These are phyloP conservation scores for Scedosporium boydii DNA, from an alignment of 2,329 filamentous ascomycete genomes.

Conservation along the genomic window DNA sequence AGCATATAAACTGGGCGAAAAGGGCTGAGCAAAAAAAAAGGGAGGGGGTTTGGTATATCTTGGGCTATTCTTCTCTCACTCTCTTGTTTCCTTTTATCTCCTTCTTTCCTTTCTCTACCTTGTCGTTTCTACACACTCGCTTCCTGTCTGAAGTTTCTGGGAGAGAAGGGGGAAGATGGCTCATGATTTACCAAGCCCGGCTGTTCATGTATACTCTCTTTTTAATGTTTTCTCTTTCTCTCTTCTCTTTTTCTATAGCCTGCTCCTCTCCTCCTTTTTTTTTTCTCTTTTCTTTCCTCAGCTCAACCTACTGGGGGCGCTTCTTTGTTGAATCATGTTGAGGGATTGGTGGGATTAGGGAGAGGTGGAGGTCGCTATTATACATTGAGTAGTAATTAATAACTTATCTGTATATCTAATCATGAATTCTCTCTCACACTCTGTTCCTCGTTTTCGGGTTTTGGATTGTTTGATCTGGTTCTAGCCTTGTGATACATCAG, in stretches of 20 bases:
- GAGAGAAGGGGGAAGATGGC: neutral
- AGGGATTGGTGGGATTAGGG: neutral
- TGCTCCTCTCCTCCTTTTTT: neutral
- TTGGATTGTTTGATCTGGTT: no score
- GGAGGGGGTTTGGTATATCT: neutral
- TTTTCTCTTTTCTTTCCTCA: neutral
- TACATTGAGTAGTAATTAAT: neutral
- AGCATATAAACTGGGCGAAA: neutral
- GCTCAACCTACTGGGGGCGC: neutral
- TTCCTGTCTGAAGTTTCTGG: neutral
- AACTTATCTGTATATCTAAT: neutral
- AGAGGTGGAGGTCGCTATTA: neutral
- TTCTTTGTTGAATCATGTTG: neutral
- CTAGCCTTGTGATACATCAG: neutral
- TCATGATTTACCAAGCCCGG: neutral
- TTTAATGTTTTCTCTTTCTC: constrained; percentile 1
- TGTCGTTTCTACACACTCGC: neutral
- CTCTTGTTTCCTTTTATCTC: constrained; percentile 3
- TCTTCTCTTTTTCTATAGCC: neutral
- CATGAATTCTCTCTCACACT: neutral
- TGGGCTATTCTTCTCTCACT: neutral
- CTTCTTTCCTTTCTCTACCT: constrained; percentile 5
- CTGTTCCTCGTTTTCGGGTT: neutral
- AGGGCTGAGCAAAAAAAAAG: neutral
- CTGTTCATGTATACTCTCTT: neutral